Conservation (phyloP, 306 rosid species). For the Begonia masoniana region DNA sequence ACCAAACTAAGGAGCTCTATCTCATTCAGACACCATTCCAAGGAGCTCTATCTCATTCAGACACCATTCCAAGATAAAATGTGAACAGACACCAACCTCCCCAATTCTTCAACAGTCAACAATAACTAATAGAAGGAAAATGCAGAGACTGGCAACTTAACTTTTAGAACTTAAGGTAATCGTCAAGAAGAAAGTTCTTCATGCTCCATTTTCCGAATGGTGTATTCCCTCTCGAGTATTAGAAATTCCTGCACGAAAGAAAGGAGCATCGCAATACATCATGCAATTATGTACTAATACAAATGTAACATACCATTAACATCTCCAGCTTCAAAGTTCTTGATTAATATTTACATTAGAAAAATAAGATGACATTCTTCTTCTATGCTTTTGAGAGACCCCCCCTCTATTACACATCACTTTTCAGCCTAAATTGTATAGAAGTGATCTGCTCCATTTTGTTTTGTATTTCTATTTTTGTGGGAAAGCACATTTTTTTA, state of each 20-base stretch:
- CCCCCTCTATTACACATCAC: background rate
- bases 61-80: background rate
- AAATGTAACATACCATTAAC: no score
- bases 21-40: no score
- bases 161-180: background rate
- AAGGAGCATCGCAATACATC: background rate
- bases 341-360: background rate
- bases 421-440: background rate
- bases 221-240: conserved; percentile 15
- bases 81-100: background rate
- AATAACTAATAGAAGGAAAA: background rate
- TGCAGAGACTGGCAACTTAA: background rate
- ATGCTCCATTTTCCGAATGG: conserved; percentile 9
- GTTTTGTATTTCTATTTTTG: no score
- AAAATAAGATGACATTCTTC: background rate
- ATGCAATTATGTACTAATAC: no score
- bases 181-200: conserved; percentile 8
- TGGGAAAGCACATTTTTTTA: no score
- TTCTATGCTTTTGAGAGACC: background rate
- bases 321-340: background rate
- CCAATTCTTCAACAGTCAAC: background rate
- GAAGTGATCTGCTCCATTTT: background rate
- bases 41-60: background rate
- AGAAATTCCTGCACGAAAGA: conserved; percentile 12
- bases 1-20: background rate